Percentiles rank a stretch among this genome's conserved stretches.
phyloP scores from a whole-genome alignment of 139 green algal genomes.

The Chlorella vulgaris region DNA sequence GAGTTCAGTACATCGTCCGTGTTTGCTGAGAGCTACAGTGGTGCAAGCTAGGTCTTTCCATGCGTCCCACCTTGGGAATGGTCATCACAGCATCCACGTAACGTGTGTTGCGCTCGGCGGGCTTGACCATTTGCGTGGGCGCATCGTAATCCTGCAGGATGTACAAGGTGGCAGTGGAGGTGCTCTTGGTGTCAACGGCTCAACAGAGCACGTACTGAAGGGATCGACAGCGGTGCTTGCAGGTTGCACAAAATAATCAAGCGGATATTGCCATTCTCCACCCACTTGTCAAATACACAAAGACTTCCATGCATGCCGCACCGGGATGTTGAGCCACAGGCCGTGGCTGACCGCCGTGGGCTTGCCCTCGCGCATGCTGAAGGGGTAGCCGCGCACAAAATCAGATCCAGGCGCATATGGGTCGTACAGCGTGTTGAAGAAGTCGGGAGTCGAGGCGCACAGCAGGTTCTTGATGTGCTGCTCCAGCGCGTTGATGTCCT shows the following conservation, averaged over 20 bases:
- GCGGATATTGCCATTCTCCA: too few relatives aligned
- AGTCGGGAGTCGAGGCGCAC: constrained; percentile 91
- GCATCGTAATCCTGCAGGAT: constrained; percentile 99
- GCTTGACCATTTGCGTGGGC: constrained; percentile 98
- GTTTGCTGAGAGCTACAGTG: too few relatives aligned
- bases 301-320: too few relatives aligned
- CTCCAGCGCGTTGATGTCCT: constrained; percentile 94
- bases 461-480: constrained; percentile 97
- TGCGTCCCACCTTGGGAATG: constrained; percentile 89
- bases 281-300: too few relatives aligned
- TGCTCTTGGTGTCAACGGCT: too few relatives aligned
- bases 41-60: too few relatives aligned
- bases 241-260: too few relatives aligned
- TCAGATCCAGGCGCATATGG: constrained; percentile 83
- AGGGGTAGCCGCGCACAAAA: constrained; percentile 82
- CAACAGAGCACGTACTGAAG: too few relatives aligned
- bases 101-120: constrained; percentile 89
- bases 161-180: too few relatives aligned
- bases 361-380: constrained; percentile 87
- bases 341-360: constrained; percentile 92
- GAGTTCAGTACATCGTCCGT: too few relatives aligned
- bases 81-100: constrained; percentile 97
- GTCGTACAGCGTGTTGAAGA: constrained; percentile 99
- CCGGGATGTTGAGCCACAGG: constrained; percentile 97
- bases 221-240: too few relatives aligned